Conservation (phyloP, 140 eudicot species). For the Senecio squalidus region DNA sequence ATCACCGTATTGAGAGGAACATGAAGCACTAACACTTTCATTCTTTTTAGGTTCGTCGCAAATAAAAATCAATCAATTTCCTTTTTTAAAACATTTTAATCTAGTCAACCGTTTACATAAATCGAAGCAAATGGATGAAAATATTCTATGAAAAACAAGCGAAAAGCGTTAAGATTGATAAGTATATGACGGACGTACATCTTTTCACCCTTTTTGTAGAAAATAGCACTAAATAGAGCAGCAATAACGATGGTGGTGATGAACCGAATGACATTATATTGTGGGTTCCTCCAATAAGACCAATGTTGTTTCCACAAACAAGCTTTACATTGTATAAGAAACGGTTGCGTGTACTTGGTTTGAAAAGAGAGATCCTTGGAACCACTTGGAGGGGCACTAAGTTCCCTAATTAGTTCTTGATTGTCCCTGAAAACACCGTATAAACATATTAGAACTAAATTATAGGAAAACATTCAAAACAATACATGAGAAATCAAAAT, state of each 20-base stretch:
- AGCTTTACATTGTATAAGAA: slow-evolving; percentile 57
- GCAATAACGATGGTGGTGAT: slow-evolving; percentile 47
- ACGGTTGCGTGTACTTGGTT: slow-evolving; percentile 47
- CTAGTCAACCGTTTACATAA: no score
- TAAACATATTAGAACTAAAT: not conserved
- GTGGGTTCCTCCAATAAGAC: slow-evolving; percentile 77
- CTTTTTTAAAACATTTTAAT: no score
- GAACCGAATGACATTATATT: slow-evolving; percentile 51
- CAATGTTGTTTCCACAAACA: slow-evolving; percentile 77
- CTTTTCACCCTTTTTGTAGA: slow-evolving; percentile 45
- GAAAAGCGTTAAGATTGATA: no score
- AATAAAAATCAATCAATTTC: not conserved
- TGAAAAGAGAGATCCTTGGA: slow-evolving; percentile 51
- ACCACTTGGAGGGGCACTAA: slow-evolving; percentile 48
- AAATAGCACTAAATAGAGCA: slow-evolving; percentile 48
- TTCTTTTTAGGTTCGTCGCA: not conserved
- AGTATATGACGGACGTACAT: slow-evolving; percentile 37
- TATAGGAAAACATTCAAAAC: slow-evolving; percentile 1
- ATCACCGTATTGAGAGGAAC: not conserved
- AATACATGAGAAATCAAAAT: not conserved
- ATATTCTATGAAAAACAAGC: not conserved
- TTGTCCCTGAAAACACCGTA: slow-evolving; percentile 39
- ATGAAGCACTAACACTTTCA: not conserved
- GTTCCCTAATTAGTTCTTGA: slow-evolving; percentile 46
- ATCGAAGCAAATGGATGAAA: no score